These are phyloP conservation scores for Westerdykella aurantiaca DNA, from an alignment of 2,329 filamentous ascomycete species.

Conservation along the genomic window DNA sequence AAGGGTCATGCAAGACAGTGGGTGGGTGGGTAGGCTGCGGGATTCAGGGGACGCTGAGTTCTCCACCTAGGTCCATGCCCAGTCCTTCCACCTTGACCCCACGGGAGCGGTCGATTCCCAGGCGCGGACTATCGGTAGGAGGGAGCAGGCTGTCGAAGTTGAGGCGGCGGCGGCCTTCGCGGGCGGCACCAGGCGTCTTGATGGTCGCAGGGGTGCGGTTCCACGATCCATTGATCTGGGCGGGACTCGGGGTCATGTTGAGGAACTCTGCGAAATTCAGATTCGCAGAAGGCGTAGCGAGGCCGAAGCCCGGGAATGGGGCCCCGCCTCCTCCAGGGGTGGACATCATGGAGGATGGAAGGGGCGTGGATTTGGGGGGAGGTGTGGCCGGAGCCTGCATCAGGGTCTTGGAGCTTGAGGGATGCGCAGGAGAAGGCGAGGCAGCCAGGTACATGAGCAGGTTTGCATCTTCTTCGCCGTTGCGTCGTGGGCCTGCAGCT, in stretches of 20 bases:
- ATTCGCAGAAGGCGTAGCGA: conserved; percentile 72
- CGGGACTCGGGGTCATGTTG: conserved; percentile 93
- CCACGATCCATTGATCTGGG: conserved; percentile 68
- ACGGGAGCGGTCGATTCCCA: conserved; percentile 22
- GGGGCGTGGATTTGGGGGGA: conserved; percentile 50
- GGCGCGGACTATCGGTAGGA: conserved; percentile 45
- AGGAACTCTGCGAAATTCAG: conserved; percentile 97
- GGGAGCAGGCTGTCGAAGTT: conserved; percentile 75
- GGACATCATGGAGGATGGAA: conserved; percentile 84
- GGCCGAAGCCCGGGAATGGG: conserved; percentile 53
- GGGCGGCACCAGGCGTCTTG: conserved; percentile 66
- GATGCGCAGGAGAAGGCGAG: conserved; percentile 78
- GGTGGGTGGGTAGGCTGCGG: neutral
- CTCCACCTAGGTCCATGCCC: conserved; percentile 62
- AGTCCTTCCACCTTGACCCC: conserved; percentile 49
- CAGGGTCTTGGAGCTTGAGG: conserved; percentile 39
- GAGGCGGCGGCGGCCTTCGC: conserved; percentile 66
- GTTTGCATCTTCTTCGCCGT: conserved; percentile 71
- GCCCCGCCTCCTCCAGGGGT: conserved; percentile 63
- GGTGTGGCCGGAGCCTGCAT: conserved; percentile 51
- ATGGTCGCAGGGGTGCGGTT: conserved; percentile 51
- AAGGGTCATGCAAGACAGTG: neutral
- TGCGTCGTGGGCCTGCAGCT: conserved; percentile 35
- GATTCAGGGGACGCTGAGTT: conserved; percentile 48
- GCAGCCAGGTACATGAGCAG: conserved; percentile 84